Percentiles rank a stretch among this genome's conserved stretches.
Evolutionary conservation across 1,284 basidiomycete genomes (phyloP).

Genomic region (Cryptococcus depauperatus): DNA sequence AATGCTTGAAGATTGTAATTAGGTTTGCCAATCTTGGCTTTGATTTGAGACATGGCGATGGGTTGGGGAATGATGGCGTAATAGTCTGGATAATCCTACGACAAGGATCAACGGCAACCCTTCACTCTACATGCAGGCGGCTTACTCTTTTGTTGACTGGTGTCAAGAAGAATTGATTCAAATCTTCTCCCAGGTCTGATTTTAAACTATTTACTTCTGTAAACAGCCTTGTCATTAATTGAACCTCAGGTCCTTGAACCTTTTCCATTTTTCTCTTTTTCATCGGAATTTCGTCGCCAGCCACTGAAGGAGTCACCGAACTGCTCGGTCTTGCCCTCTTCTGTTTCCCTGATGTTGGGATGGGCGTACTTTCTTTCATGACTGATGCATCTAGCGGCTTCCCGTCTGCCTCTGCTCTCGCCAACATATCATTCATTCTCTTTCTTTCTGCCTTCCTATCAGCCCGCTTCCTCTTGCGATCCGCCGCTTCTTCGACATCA

Average conservation of each 20-base stretch:
- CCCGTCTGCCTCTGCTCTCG: conserved; percentile 36
- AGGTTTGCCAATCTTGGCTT: conserved; percentile 66
- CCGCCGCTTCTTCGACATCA: conserved; percentile 60
- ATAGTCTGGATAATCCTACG: conserved; percentile 70
- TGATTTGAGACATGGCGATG: conserved; percentile 79
- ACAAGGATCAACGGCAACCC: neutral
- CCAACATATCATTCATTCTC: conserved; percentile 33
- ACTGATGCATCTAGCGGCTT: conserved; percentile 28
- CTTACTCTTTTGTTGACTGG: conserved; percentile 64
- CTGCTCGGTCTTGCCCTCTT: conserved; percentile 40
- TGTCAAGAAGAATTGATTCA: conserved; percentile 75
- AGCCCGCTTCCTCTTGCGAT: conserved; percentile 27
- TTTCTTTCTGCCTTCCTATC: conserved; percentile 35
- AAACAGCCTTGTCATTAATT: conserved; percentile 52
- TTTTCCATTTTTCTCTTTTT: conserved; percentile 9
- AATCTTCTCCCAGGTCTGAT: conserved; percentile 58
- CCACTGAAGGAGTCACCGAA: conserved; percentile 29
- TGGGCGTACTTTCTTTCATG: conserved; percentile 14
- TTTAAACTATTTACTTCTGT: conserved; percentile 45
- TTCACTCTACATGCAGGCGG: neutral
- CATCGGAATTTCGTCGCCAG: conserved; percentile 34
- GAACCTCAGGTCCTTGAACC: conserved; percentile 15
- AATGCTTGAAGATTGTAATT: conserved; percentile 71
- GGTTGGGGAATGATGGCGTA: conserved; percentile 65
- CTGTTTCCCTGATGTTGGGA: conserved; percentile 15